Conservation (phyloP, 2,329 filamentous ascomycete genomes). For the Huntiella moniliformis region DNA sequence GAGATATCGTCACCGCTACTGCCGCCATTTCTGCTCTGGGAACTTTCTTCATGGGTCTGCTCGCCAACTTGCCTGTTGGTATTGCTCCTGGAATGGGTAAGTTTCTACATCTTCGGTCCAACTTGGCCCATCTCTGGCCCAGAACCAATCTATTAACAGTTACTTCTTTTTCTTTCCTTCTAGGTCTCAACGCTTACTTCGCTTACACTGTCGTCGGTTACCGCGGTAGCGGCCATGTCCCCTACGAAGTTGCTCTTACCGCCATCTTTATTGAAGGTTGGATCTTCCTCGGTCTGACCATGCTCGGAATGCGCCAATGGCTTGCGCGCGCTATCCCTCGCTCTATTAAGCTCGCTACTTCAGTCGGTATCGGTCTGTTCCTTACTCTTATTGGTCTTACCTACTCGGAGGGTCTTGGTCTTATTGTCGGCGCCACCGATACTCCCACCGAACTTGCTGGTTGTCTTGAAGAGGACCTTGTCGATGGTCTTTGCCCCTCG, state of each 20-base stretch:
- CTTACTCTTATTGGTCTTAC: constrained; percentile 58
- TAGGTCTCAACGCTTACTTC: constrained; percentile 66
- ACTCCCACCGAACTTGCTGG: constrained; percentile 62
- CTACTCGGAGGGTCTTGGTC: constrained; percentile 66
- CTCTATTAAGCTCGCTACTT: constrained; percentile 73
- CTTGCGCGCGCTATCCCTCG: constrained; percentile 65
- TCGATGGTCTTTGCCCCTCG: constrained; percentile 35
- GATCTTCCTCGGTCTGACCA: constrained; percentile 62
- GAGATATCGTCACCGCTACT: constrained; percentile 68
- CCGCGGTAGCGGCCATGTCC: constrained; percentile 53
- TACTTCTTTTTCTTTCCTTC: neutral
- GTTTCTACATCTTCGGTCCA: constrained; percentile 5
- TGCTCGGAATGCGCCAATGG: constrained; percentile 74
- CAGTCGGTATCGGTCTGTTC: constrained; percentile 72
- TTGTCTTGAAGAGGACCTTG: constrained; percentile 27
- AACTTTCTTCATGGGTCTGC: constrained; percentile 67
- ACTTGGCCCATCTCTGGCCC: neutral
- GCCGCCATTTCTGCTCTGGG: constrained; percentile 64
- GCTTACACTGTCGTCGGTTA: constrained; percentile 57
- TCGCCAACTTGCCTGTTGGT: constrained; percentile 48
- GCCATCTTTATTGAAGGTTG: constrained; percentile 80
- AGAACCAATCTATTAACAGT: constrained; percentile 5
- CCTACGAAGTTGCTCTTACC: constrained; percentile 59
- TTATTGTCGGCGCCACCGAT: constrained; percentile 47
- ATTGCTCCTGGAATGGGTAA: constrained; percentile 24